Percentiles rank a stretch among this genome's conserved stretches.
Conservation (phyloP, 768 basidiomycete species). For the button mushroom (Agaricus bisporus) region DNA sequence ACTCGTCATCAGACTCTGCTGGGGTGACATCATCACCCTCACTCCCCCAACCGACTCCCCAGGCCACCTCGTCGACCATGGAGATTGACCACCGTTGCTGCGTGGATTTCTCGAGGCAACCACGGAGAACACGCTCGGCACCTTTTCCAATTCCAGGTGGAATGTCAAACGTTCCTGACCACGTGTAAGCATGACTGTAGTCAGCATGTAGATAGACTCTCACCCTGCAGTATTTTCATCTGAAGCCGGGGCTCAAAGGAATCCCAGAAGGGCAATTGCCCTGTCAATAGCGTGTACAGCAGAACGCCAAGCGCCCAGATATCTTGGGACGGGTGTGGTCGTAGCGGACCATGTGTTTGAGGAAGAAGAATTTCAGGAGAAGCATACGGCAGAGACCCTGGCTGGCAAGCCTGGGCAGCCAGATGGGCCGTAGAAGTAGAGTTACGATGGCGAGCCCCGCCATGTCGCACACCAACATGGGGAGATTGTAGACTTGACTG, state of each 20-base stretch:
- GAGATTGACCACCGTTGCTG: slow-evolving; percentile 71
- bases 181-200: not conserved
- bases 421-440: slow-evolving; percentile 29
- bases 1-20: slow-evolving; percentile 22
- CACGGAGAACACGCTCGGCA: slow-evolving; percentile 64
- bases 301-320: slow-evolving; percentile 95
- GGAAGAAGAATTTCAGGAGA: slow-evolving; percentile 82
- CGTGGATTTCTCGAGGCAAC: slow-evolving; percentile 69
- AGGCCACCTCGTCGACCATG: slow-evolving; percentile 74
- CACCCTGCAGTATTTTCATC: slow-evolving; percentile 86
- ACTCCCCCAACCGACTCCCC: slow-evolving; percentile 69
- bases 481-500: slow-evolving; percentile 20
- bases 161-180: slow-evolving; percentile 55
- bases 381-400: slow-evolving; percentile 88
- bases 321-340: slow-evolving; percentile 73
- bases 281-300: slow-evolving; percentile 79
- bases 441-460: slow-evolving; percentile 45
- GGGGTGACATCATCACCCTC: slow-evolving; percentile 40
- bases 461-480: slow-evolving; percentile 31
- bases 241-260: slow-evolving; percentile 87
- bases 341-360: slow-evolving; percentile 31
- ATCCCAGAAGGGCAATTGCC: slow-evolving; percentile 83
- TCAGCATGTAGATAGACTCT: slow-evolving; percentile 17
- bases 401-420: slow-evolving; percentile 38
- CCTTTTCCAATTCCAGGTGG: slow-evolving; percentile 52